Conservation (phyloP, 805 yeast genomes). For the Yarrowia sp. region DNA sequence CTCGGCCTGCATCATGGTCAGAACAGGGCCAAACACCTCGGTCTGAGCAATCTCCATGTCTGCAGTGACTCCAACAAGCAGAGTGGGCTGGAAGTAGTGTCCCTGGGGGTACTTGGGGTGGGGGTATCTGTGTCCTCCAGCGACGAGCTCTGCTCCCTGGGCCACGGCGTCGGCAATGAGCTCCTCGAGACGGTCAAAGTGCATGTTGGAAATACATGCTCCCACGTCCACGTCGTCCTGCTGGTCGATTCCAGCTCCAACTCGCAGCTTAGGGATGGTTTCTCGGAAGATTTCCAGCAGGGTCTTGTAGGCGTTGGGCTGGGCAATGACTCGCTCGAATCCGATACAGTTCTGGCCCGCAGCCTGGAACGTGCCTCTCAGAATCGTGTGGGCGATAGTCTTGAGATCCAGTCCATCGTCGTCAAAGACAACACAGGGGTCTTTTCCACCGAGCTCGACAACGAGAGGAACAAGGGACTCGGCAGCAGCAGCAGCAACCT, state of each 20-base stretch:
- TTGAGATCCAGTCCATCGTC: conserved; percentile 53
- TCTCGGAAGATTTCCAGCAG: conserved; percentile 63
- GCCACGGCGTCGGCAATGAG: conserved; percentile 75
- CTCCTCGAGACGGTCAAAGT: conserved; percentile 71
- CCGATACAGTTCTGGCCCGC: conserved; percentile 99
- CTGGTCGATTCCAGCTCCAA: conserved; percentile 94
- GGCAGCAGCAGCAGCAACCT: conserved; percentile 83
- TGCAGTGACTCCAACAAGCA: conserved; percentile 79
- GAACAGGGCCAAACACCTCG: conserved; percentile 94
- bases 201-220: conserved; percentile 82
- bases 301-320: conserved; percentile 69
- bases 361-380: conserved; percentile 96
- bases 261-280: conserved; percentile 66
- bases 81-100: conserved; percentile 89
- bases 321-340: conserved; percentile 88
- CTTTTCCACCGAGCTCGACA: conserved; percentile 96
- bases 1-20: conserved; percentile 77
- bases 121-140: conserved; percentile 79
- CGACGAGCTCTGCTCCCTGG: conserved; percentile 78
- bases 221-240: conserved; percentile 94
- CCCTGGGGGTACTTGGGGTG: conserved; percentile 98
- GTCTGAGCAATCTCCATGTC: conserved; percentile 81
- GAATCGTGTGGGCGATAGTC: conserved; percentile 72
- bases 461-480: conserved; percentile 91
- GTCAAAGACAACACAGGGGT: conserved; percentile 85